Base-by-base conservation (phyloP, 2,329 filamentous ascomycete species). In the Aspergillus fumigatus region DNA sequence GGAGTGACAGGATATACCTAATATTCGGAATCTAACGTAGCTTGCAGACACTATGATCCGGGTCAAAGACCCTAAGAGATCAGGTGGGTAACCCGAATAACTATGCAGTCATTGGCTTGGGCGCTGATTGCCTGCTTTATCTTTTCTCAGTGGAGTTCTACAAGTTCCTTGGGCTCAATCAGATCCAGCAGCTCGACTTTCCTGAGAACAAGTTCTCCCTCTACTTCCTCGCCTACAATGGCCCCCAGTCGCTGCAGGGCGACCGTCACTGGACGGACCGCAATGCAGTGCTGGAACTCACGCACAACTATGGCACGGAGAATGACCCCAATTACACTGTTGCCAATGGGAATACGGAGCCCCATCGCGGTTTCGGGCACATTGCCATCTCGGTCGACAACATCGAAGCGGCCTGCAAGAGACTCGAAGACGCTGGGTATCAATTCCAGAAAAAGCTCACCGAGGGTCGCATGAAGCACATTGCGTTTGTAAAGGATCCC, bases 361-460 rank as follows among this genome's bases (percentile, higher is more conserved):
- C 92, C 2, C 78, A 89, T 73, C 88, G 86, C 53, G 89, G 89
- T 1, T 92, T 94, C 70, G 92, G 92, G 3, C 93, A 97, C 73
- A 85, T 92, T 23, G 93, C 90, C 68, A 87, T 97, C 71, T 85
- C 84, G 51, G 88, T 92, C 51, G 88, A 92, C 76, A 86, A 90
- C 73, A 88, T 97, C 61, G 89, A 96, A 77, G 90, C 88, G 3
- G 92, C 93, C 2, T 97, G 94, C 79, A 80, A 92, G 79, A 84
- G 92, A 56, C 83, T 99, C 59, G 91, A 96, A 73, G 89, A 93
- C 70, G 92, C 89, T 6, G 92, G 92, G 0, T 96, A 96, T 77
- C 84, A 83, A 61, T 99, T 97, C 77, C 91, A 97, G 81, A 97
- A 97, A 85, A 95, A 90, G 77, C 80, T 97, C 56, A 85, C 85